Evolutionary conservation across 2,329 filamentous ascomycete species (phyloP).

Genomic region (Talaromyces amestolkiae): DNA sequence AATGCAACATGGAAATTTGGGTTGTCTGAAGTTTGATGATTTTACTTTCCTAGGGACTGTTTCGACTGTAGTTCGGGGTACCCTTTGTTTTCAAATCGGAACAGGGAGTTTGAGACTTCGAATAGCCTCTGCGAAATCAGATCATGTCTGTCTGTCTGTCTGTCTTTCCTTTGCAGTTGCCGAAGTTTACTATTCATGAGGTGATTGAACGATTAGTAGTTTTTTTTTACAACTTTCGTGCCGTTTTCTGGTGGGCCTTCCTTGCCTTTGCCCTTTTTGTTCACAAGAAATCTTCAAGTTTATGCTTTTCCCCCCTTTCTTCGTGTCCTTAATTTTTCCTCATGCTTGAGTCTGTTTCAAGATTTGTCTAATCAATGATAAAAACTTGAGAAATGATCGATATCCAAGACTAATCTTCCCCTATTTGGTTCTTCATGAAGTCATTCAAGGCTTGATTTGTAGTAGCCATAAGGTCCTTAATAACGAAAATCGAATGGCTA

Average conservation of each 20-base stretch:
- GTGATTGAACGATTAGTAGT: neutral
- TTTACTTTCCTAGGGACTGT: neutral
- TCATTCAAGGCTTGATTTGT: neutral
- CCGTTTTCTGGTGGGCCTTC: neutral
- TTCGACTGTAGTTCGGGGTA: neutral
- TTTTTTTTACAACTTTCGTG: neutral
- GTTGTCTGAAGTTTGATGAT: slow-evolving; percentile 4
- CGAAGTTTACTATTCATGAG: neutral
- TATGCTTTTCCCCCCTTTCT: neutral
- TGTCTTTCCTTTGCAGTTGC: neutral
- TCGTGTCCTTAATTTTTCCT: neutral
- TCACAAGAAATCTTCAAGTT: neutral
- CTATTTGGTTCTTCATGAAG: too few species aligned
- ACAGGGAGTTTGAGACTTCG: slow-evolving; percentile 5
- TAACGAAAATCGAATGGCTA: too few species aligned
- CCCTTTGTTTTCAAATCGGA: neutral
- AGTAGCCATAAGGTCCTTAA: neutral
- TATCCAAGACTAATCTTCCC: neutral
- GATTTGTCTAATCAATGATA: neutral
- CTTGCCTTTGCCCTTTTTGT: neutral
- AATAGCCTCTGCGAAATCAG: neutral
- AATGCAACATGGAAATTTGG: slow-evolving; percentile 21
- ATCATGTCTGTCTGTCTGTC: neutral
- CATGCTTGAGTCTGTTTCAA: neutral
- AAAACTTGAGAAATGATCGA: neutral